Evolutionary conservation across 2,329 filamentous ascomycete species (phyloP).

Genomic region (Calonectria ilicicola): DNA sequence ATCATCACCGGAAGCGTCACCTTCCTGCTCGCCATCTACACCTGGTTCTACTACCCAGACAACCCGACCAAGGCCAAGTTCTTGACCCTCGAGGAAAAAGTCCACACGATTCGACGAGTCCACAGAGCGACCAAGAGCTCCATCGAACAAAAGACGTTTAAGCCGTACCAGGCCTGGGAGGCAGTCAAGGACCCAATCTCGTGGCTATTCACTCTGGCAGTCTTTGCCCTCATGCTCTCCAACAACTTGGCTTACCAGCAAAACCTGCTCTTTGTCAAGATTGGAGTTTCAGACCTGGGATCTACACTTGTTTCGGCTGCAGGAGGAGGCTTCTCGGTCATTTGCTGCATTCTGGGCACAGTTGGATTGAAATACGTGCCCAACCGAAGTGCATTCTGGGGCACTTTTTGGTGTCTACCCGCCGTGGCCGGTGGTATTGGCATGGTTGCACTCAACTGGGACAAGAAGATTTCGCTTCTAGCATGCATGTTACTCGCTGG

Average conservation of each 20-base stretch:
- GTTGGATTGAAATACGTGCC: slow-evolving; percentile 31
- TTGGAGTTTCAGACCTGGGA: slow-evolving; percentile 25
- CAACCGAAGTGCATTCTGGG: slow-evolving; percentile 35
- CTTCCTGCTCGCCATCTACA: slow-evolving; percentile 21
- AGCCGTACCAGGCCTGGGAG: slow-evolving; percentile 46
- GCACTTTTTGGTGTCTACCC: slow-evolving; percentile 36
- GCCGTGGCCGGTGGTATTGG: slow-evolving; percentile 35
- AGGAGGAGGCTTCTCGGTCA: slow-evolving; percentile 27
- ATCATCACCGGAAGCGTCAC: slow-evolving; percentile 29
- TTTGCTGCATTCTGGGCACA: slow-evolving; percentile 31
- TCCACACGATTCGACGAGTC: slow-evolving; percentile 47
- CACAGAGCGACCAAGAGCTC: slow-evolving; percentile 44
- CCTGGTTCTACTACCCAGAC: slow-evolving; percentile 30
- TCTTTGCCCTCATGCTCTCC: slow-evolving; percentile 51
- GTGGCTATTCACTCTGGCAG: slow-evolving; percentile 45
- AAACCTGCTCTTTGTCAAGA: slow-evolving; percentile 28
- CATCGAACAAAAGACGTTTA: slow-evolving; percentile 51
- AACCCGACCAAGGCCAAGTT: slow-evolving; percentile 35
- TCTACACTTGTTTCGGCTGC: slow-evolving; percentile 31
- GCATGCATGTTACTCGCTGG: slow-evolving; percentile 31
- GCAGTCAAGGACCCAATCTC: slow-evolving; percentile 45
- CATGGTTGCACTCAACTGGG: slow-evolving; percentile 36
- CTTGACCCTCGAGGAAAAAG: slow-evolving; percentile 39
- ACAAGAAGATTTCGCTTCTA: slow-evolving; percentile 43
- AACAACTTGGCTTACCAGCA: slow-evolving; percentile 54